A percentile compares a stretch with the other conserved stretches of the same genome.
phyloP scores from a whole-genome alignment of 805 yeast genomes.

The Lipomyces sp. region DNA sequence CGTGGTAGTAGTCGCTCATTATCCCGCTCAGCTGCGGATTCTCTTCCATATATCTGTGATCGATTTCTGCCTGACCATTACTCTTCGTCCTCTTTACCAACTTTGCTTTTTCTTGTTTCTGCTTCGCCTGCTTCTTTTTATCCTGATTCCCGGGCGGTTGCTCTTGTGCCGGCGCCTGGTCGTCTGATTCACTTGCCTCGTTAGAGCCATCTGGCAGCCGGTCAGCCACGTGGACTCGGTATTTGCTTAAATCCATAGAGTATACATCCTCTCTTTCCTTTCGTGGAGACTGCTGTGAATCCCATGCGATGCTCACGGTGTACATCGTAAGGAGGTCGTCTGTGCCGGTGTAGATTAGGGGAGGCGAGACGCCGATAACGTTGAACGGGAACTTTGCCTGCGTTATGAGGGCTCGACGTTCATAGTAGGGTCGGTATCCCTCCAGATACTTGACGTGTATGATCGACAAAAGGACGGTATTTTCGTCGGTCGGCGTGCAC shows the following conservation, averaged over 20 bases:
- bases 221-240: background rate
- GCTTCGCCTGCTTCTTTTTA: conserved; percentile 8
- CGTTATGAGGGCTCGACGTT: conserved; percentile 24
- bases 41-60: conserved; percentile 2
- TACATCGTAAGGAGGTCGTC: conserved; percentile 21
- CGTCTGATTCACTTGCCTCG: background rate
- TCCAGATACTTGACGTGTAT: conserved; percentile 25
- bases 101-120: conserved; percentile 13
- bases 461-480: conserved; percentile 27
- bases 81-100: conserved; percentile 3
- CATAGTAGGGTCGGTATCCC: conserved; percentile 27
- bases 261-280: conserved; percentile 17
- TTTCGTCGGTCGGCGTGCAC: conserved; percentile 25
- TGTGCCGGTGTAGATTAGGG: conserved; percentile 21
- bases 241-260: conserved; percentile 5
- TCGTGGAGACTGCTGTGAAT: conserved; percentile 21
- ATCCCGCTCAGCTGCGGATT: conserved; percentile 20
- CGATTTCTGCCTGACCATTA: conserved; percentile 6
- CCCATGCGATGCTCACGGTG: conserved; percentile 23
- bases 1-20: conserved; percentile 26
- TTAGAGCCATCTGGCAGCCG: background rate
- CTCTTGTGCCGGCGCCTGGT: too few relatives aligned
- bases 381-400: conserved; percentile 25
- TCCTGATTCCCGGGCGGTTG: background rate
- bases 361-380: conserved; percentile 24